Conservation (phyloP, 2,329 filamentous ascomycete genomes). For the Cercospora sp. region DNA sequence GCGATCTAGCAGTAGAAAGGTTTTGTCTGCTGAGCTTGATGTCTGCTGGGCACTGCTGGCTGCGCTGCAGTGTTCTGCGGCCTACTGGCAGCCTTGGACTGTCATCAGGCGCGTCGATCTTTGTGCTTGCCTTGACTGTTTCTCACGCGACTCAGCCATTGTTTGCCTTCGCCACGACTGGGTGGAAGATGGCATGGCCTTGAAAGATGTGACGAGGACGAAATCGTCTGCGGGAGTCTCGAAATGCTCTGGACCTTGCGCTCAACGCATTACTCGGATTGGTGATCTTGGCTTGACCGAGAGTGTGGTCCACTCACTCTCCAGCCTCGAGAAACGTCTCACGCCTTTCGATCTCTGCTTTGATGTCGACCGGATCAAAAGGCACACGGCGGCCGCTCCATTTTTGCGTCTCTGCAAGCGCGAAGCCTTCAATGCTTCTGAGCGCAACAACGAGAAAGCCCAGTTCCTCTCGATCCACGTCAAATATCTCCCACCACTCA, state of each 20-base stretch:
- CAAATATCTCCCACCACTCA: slow-evolving; percentile 98
- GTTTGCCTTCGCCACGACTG: neutral
- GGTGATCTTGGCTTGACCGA: neutral
- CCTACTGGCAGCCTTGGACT: neutral
- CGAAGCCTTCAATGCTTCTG: slow-evolving; percentile 73
- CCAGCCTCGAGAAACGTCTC: slow-evolving; percentile 14
- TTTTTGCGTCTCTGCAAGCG: slow-evolving; percentile 58
- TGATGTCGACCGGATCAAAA: slow-evolving; percentile 59
- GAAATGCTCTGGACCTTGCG: neutral
- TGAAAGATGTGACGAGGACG: neutral
- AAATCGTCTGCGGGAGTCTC: neutral
- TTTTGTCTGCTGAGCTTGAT: neutral
- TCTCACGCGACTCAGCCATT: neutral
- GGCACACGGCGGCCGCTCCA: slow-evolving; percentile 56
- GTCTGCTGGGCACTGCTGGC: neutral
- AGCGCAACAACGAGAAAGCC: slow-evolving; percentile 88
- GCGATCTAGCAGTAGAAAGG: neutral
- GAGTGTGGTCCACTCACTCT: neutral
- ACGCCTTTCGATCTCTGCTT: slow-evolving; percentile 56
- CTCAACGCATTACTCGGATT: neutral
- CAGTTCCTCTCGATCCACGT: slow-evolving; percentile 89
- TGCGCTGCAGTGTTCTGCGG: neutral
- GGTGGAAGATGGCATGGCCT: neutral
- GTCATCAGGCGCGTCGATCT: neutral
- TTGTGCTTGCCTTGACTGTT: neutral